Evolutionary conservation across 306 rosid genomes (phyloP).

Genomic region (Parietaria judaica): DNA sequence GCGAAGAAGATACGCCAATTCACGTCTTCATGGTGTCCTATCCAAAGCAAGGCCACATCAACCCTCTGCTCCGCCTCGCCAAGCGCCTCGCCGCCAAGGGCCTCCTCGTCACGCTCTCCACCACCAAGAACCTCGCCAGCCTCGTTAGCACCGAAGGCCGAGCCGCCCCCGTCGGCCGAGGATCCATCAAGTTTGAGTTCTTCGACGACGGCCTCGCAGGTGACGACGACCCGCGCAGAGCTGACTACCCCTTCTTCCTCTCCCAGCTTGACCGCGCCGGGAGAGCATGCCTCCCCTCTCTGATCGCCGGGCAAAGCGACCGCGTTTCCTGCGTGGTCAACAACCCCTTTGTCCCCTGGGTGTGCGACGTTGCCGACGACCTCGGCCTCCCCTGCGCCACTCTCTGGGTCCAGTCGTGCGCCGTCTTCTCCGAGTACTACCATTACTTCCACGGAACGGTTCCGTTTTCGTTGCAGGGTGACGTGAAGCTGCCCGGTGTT

Average conservation of each 20-base stretch:
- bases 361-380: constrained; percentile 24
- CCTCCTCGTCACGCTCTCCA: constrained; percentile 41
- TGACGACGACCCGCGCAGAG: not conserved
- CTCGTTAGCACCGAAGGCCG: not conserved
- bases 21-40: constrained; percentile 46
- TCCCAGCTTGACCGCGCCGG: constrained; percentile 3
- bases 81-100: constrained; percentile 39
- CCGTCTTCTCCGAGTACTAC: constrained; percentile 31
- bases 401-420: constrained; percentile 58
- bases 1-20: too few relatives aligned
- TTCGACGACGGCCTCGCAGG: constrained; percentile 30
- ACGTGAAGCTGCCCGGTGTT: constrained; percentile 23
- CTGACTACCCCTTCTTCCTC: constrained; percentile 8
- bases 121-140: constrained; percentile 16
- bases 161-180: constrained; percentile 18
- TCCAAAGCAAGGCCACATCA: constrained; percentile 46
- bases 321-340: constrained; percentile 28
- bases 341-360: constrained; percentile 54
- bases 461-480: constrained; percentile 21
- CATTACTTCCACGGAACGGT: constrained; percentile 11
- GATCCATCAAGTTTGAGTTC: constrained; percentile 43
- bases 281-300: not conserved
- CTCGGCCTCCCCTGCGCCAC: constrained; percentile 42
- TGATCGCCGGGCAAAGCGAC: not conserved
- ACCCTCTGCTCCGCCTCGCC: constrained; percentile 53